phyloP scores from a whole-genome alignment of 129 eudicot species.

The Saposhnikovia divaricata region DNA sequence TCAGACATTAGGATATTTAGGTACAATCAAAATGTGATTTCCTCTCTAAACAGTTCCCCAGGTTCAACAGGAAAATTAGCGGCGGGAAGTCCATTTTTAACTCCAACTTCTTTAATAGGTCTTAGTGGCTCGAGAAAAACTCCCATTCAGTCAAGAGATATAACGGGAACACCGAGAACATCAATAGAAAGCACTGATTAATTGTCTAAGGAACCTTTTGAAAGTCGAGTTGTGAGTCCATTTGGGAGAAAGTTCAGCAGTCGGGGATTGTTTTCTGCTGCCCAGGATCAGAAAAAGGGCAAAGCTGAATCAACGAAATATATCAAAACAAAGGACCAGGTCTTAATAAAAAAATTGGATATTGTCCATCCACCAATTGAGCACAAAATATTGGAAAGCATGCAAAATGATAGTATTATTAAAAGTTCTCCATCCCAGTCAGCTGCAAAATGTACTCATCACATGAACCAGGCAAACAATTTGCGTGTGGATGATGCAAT shows the following conservation, averaged over 20 bases:
- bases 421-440: conserved; percentile 16
- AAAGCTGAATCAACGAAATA: conserved; percentile 24
- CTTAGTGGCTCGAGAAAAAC: conserved; percentile 15
- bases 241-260: conserved; percentile 27
- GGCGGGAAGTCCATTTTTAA: conserved; percentile 24
- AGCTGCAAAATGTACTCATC: background rate
- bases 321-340: conserved; percentile 28
- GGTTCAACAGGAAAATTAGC: conserved; percentile 18
- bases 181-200: conserved; percentile 29
- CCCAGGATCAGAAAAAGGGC: conserved; percentile 19
- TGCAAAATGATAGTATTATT: conserved; percentile 15
- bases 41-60: conserved; percentile 20
- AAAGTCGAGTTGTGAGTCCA: background rate
- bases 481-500: background rate
- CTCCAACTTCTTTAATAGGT: conserved; percentile 23
- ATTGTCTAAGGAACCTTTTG: conserved; percentile 22
- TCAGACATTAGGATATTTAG: conserved; percentile 13
- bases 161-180: conserved; percentile 18
- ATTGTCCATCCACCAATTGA: conserved; percentile 27
- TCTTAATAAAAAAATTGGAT: conserved; percentile 29
- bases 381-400: conserved; percentile 10
- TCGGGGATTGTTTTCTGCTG: conserved; percentile 22
- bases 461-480: background rate
- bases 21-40: conserved; percentile 23
- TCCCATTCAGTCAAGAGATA: conserved; percentile 18